Conservation (phyloP, 371 early-diverging fungal genomes). For the Mucor plumbeus region DNA sequence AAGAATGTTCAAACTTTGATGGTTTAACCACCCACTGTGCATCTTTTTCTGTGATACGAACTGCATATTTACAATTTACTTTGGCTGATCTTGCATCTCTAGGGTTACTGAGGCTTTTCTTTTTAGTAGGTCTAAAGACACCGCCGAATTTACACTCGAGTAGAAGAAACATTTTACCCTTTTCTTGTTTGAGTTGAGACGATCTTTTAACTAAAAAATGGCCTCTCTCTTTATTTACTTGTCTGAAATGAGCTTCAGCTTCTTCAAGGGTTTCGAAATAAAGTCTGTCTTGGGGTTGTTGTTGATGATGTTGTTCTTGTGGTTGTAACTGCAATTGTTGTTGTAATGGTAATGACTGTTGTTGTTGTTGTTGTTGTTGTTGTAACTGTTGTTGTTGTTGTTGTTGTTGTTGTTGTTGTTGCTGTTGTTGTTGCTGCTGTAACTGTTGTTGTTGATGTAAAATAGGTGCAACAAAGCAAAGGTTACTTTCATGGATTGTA, state of each 20-base stretch:
- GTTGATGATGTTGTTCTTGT: neutral
- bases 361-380: neutral
- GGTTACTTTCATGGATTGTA: conserved; percentile 3
- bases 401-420: neutral
- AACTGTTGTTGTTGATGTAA: neutral
- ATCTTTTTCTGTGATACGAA: conserved; percentile 1
- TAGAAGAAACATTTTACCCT: neutral
- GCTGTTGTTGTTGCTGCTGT: neutral
- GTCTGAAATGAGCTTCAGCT: conserved; percentile 3
- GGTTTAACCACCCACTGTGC: conserved; percentile 6
- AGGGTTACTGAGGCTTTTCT: neutral
- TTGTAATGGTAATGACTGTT: neutral
- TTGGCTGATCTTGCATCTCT: conserved; percentile 9
- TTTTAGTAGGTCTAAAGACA: conserved; percentile 3
- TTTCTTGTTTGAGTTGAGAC: neutral
- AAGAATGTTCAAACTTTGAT: conserved; percentile 1
- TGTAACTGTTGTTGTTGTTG: neutral
- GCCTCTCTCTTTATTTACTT: neutral
- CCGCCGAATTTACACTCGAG: conserved; percentile 1
- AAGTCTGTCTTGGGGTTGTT: neutral
- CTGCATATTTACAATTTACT: conserved; percentile 4
- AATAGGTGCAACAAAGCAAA: conserved; percentile 6
- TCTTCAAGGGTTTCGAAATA: neutral
- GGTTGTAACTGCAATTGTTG: neutral
- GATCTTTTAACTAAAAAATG: conserved; percentile 1